phyloP scores from a whole-genome alignment of 768 basidiomycete genomes.

The Brasilioporus rufonigricans region DNA sequence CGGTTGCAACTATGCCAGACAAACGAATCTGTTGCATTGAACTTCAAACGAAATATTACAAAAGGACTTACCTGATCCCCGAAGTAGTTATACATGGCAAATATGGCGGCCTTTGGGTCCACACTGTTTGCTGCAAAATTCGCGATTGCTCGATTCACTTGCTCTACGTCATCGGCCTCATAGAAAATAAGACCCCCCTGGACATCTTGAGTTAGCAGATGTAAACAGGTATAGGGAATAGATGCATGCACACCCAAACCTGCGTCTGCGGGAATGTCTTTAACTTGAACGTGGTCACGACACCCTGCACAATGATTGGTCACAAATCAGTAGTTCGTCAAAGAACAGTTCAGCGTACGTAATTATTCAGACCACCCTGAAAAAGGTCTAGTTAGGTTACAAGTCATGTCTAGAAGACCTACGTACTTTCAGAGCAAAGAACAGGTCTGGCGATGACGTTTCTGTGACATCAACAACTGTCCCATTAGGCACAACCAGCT shows the following conservation, averaged over 20 bases:
- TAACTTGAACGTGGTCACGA: not conserved
- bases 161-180: not conserved
- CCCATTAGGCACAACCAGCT: constrained; percentile 30
- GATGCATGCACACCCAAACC: constrained; percentile 38
- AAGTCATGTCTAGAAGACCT: not conserved
- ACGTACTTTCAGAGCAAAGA: constrained; percentile 41
- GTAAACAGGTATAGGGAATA: not conserved
- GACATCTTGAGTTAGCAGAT: not conserved
- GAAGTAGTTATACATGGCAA: constrained; percentile 41
- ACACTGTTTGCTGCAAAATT: constrained; percentile 17
- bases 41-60: not conserved
- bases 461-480: constrained; percentile 35
- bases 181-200: constrained; percentile 45
- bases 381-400: not conserved
- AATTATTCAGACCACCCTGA: constrained; percentile 18
- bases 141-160: constrained; percentile 18
- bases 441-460: constrained; percentile 36
- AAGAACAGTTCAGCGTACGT: not conserved
- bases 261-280: not conserved
- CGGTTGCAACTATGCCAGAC: not conserved
- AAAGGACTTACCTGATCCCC: not conserved
- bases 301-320: not conserved
- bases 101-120: constrained; percentile 33
- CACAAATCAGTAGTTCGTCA: not conserved
- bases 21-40: not conserved